phyloP scores from a whole-genome alignment of 148 eudicot species.

The Simmondsia chinensis region DNA sequence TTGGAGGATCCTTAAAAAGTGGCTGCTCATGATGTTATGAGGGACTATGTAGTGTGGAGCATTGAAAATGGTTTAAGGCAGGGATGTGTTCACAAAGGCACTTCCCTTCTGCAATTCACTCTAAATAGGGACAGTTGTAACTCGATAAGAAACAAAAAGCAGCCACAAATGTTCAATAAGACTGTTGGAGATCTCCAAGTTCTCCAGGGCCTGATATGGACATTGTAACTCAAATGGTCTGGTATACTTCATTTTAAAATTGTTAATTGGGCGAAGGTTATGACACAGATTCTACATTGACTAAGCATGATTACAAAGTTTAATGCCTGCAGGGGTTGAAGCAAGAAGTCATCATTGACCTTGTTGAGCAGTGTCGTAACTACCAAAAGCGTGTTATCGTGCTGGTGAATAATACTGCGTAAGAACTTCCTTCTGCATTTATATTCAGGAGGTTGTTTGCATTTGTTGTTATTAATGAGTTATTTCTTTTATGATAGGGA shows the following conservation, averaged over 20 bases:
- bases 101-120: too few relatives aligned
- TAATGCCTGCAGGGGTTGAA: slow-evolving; percentile 46
- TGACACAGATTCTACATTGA: neutral
- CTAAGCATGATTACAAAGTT: neutral
- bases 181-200: too few relatives aligned
- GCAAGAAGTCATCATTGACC: slow-evolving; percentile 82
- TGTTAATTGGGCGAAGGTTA: neutral
- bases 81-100: too few relatives aligned
- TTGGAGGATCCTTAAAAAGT: too few relatives aligned
- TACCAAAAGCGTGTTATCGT: slow-evolving; percentile 78
- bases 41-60: too few relatives aligned
- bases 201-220: too few relatives aligned
- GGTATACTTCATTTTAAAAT: neutral
- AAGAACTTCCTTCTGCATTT: slow-evolving; percentile 12
- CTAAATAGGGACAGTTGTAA: too few relatives aligned
- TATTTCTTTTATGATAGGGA: slow-evolving; percentile 34
- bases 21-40: too few relatives aligned
- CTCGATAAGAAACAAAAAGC: too few relatives aligned
- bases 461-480: neutral
- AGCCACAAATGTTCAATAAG: too few relatives aligned
- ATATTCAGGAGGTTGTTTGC: neutral
- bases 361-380: slow-evolving; percentile 89
- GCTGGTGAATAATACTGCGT: slow-evolving; percentile 74
- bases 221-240: too few relatives aligned
- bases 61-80: too few relatives aligned